Conservation (phyloP, 2,329 filamentous ascomycete genomes). For the Beauveria scarabaeidicola region DNA sequence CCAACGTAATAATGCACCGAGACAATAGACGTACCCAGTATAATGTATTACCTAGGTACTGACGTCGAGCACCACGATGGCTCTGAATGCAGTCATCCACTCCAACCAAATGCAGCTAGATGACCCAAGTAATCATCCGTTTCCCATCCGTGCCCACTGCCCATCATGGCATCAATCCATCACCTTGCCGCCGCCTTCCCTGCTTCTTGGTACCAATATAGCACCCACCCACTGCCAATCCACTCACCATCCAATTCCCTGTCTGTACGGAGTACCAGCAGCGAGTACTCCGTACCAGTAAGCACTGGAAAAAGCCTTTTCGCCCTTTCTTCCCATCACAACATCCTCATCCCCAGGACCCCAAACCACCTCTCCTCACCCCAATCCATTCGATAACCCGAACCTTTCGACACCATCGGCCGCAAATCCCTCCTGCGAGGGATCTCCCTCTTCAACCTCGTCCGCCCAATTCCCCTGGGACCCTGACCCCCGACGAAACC, state of each 20-base stretch:
- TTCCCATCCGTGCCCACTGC: not conserved
- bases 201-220: no score
- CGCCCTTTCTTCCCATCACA: no score
- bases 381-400: not conserved
- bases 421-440: not conserved
- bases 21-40: not conserved
- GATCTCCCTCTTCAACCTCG: not conserved
- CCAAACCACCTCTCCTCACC: not conserved
- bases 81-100: not conserved
- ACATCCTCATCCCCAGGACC: not conserved
- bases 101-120: not conserved
- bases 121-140: not conserved
- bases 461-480: not conserved
- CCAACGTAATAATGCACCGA: not conserved
- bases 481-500: not conserved
- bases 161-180: no score
- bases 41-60: no score
- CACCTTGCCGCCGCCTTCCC: no score
- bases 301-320: no score
- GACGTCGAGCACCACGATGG: not conserved
- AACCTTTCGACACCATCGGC: not conserved
- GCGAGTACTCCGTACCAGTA: no score
- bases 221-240: no score
- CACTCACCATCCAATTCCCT: no score
- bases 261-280: no score